Conservation (phyloP, 495 filamentous ascomycete genomes). For the Annulohypoxylon stygium region DNA sequence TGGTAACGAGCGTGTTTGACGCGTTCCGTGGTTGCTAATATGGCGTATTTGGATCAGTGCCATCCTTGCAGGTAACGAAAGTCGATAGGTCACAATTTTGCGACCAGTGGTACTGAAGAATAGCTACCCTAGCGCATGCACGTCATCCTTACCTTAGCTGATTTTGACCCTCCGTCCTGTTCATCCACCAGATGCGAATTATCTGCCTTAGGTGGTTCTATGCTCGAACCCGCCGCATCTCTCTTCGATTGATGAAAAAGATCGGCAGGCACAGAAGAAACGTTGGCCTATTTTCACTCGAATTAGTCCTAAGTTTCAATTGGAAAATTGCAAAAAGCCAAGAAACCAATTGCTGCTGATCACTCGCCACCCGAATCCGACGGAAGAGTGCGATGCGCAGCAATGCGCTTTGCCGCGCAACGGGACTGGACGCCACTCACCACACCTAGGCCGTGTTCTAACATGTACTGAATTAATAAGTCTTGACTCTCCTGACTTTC, state of each 20-base stretch:
- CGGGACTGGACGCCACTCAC: slow-evolving; percentile 40
- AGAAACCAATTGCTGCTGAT: slow-evolving; percentile 27
- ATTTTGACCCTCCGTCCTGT: not conserved
- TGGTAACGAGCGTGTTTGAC: slow-evolving; percentile 33
- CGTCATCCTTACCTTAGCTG: slow-evolving; percentile 26
- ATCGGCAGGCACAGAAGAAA: slow-evolving; percentile 19
- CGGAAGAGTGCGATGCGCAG: slow-evolving; percentile 6
- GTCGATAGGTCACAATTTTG: slow-evolving; percentile 6
- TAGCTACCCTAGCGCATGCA: slow-evolving; percentile 11
- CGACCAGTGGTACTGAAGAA: slow-evolving; percentile 13
- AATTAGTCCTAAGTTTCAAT: slow-evolving; percentile 13
- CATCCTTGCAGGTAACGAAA: slow-evolving; percentile 42
- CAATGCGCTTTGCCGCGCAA: not conserved
- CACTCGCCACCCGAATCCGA: slow-evolving; percentile 9
- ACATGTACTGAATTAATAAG: slow-evolving; percentile 36
- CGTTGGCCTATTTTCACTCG: slow-evolving; percentile 24
- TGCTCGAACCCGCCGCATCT: not conserved
- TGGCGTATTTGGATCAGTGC: slow-evolving; percentile 48
- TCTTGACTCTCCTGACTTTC: slow-evolving; percentile 51
- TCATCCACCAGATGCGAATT: not conserved
- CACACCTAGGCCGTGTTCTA: slow-evolving; percentile 46
- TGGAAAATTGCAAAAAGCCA: not conserved
- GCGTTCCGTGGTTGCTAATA: slow-evolving; percentile 44
- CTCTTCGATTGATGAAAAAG: slow-evolving; percentile 14
- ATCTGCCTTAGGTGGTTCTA: slow-evolving; percentile 16